Base-by-base conservation (phyloP, 805 yeast genomes). In the Metschnikowia gruessii region DNA sequence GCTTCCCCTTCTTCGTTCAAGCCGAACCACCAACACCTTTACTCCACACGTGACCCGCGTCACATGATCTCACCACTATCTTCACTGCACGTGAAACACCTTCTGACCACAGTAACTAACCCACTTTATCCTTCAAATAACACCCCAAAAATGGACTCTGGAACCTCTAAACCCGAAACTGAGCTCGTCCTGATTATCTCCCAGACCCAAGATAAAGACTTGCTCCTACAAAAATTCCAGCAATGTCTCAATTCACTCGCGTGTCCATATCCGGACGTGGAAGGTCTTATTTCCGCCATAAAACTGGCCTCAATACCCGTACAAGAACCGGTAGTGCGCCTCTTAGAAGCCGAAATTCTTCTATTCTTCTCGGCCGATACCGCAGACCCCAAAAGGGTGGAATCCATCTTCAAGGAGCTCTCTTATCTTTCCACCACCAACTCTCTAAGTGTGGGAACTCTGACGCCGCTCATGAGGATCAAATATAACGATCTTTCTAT, bases 401-500 rank as follows among this genome's bases (percentile, higher is more conserved):
- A 49, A 11, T 15, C 21, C 2, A 24, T 32, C 24, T 36, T 53
- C 42, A 46, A 43, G 19, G 18, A 45, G 9, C 42, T 54, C 17
- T 45, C 50, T 17, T 49, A 37, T 9, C 47, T 53, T 21, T 49
- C 55, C 22, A 44, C 46, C n/a, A 46, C 54, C 6, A 47, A 35
- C 36, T 18, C 42, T 3, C 18, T 48, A 9, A 38, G 28, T 28
- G 24, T 24, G 19, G 43, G 46, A 4, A 16, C 45, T 11, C 37
- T 37, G 41, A 38, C 50, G 2, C 30, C 46, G 1, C 40, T 53
- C n/a, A 48, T 60, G 12, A 59, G 58, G 46, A 48, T 66, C 42
- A 67, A 62, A 51, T 63, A 61, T 43, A 54, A 58, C 24, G 76
- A 72, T 50, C 50, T 70, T 24, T 42, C 50, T 29, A 59, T 67